phyloP scores from a whole-genome alignment of 2,329 filamentous ascomycete species.

The Thermoascus crustaceus region DNA sequence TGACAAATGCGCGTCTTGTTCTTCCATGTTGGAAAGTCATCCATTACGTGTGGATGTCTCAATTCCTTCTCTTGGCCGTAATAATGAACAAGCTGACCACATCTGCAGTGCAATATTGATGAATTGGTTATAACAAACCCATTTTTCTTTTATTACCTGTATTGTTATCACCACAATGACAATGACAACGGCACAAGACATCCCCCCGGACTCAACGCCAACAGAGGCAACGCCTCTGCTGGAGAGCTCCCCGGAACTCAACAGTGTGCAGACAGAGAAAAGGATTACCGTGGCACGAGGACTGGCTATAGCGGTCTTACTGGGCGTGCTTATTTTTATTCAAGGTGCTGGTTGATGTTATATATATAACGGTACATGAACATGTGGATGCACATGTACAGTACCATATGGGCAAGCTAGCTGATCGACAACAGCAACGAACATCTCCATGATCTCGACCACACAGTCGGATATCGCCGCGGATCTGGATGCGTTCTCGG shows the following conservation, averaged over 20 bases:
- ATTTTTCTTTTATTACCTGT: no score
- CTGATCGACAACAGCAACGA: constrained; percentile 41
- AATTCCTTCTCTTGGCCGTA: no score
- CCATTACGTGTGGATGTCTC: no score
- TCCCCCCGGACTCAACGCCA: background rate
- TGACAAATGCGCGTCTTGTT: no score
- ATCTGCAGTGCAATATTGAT: no score
- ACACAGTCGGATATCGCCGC: constrained; percentile 68
- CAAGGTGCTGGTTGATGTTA: no score
- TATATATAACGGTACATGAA: no score
- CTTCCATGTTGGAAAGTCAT: no score
- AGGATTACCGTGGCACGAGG: constrained; percentile 6
- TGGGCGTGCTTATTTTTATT: constrained; percentile 21
- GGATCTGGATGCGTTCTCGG: constrained; percentile 64
- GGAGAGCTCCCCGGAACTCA: background rate
- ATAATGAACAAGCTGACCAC: no score
- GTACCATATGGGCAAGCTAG: background rate
- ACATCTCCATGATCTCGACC: constrained; percentile 74
- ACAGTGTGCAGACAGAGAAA: background rate
- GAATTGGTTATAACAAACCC: no score
- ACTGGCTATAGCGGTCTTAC: constrained; percentile 11
- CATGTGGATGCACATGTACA: background rate
- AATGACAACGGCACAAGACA: background rate
- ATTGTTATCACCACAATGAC: no score
- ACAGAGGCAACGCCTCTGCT: background rate